Evolutionary conservation across 2,329 filamentous ascomycete genomes (phyloP).

Genomic region (Aaosphaeria pasadenensis): DNA sequence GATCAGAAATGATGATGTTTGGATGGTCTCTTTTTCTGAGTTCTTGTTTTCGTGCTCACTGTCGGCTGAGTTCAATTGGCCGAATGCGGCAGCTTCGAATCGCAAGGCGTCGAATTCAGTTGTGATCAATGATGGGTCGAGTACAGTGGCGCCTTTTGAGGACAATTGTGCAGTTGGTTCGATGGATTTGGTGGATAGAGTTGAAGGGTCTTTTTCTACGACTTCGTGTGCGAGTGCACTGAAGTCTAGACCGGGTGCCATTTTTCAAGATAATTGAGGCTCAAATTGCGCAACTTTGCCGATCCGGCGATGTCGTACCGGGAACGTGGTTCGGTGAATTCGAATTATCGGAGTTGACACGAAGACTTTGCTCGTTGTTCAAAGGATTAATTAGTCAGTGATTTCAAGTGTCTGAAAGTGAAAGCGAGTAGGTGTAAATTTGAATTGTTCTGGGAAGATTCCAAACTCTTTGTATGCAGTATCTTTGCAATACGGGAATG

Average conservation of each 20-base stretch:
- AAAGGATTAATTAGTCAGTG: too few species aligned
- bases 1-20: slow-evolving; percentile 49
- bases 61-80: slow-evolving; percentile 15
- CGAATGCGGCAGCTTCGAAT: slow-evolving; percentile 30
- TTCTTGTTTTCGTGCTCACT: neutral
- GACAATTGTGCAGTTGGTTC: neutral
- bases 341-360: too few species aligned
- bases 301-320: too few species aligned
- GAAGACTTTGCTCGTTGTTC: too few species aligned
- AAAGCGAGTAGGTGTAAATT: too few species aligned
- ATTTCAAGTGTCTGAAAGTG: too few species aligned
- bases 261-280: neutral
- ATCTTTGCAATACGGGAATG: too few species aligned
- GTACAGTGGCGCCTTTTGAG: slow-evolving; percentile 8
- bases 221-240: slow-evolving; percentile 9
- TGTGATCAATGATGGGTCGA: slow-evolving; percentile 22
- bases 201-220: neutral
- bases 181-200: neutral
- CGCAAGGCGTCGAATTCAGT: slow-evolving; percentile 30
- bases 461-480: too few species aligned
- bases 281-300: too few species aligned
- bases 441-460: too few species aligned
- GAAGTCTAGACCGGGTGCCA: slow-evolving; percentile 14
- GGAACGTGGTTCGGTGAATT: too few species aligned
- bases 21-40: neutral